Percentiles rank a stretch among this genome's conserved stretches.
phyloP scores from a whole-genome alignment of 2,329 filamentous ascomycete genomes.

The Cercospora zeae-maydis region DNA sequence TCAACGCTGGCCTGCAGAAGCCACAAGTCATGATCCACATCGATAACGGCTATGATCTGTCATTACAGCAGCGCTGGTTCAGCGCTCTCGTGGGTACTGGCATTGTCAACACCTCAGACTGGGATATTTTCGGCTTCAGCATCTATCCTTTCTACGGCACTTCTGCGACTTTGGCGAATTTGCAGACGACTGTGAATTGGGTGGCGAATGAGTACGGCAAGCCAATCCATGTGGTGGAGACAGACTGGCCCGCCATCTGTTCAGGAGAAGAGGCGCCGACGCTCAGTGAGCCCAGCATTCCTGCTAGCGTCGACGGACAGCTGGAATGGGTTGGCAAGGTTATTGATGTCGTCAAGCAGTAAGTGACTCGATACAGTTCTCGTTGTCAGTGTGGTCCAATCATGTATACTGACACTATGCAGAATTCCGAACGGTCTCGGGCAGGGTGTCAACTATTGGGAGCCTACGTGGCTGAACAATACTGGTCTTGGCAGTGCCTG shows the following conservation, averaged over 20 bases:
- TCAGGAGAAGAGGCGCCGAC: conserved; percentile 24
- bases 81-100: conserved; percentile 30
- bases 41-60: conserved; percentile 36
- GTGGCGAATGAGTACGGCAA: conserved; percentile 34
- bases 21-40: conserved; percentile 39
- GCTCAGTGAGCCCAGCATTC: conserved; percentile 35
- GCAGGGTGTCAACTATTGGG: conserved; percentile 35
- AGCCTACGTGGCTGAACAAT: conserved; percentile 36
- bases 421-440: conserved; percentile 31
- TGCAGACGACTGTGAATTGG: conserved; percentile 28
- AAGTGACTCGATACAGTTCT: background rate
- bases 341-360: conserved; percentile 29
- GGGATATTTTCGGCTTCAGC: conserved; percentile 33
- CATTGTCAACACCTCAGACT: conserved; percentile 29
- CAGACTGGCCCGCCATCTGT: conserved; percentile 35
- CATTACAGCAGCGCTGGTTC: conserved; percentile 35
- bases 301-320: conserved; percentile 29
- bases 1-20: conserved; percentile 30
- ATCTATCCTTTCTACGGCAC: conserved; percentile 37
- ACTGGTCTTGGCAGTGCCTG: conserved; percentile 33
- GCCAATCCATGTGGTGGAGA: conserved; percentile 36
- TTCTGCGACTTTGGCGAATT: conserved; percentile 30
- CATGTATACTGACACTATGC: background rate
- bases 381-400: background rate
- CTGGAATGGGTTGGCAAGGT: conserved; percentile 32